Percentiles rank a stretch among this genome's conserved stretches.
phyloP scores from a whole-genome alignment of 2,329 filamentous ascomycete genomes.

The Cephalotrichum gorgonifer region DNA sequence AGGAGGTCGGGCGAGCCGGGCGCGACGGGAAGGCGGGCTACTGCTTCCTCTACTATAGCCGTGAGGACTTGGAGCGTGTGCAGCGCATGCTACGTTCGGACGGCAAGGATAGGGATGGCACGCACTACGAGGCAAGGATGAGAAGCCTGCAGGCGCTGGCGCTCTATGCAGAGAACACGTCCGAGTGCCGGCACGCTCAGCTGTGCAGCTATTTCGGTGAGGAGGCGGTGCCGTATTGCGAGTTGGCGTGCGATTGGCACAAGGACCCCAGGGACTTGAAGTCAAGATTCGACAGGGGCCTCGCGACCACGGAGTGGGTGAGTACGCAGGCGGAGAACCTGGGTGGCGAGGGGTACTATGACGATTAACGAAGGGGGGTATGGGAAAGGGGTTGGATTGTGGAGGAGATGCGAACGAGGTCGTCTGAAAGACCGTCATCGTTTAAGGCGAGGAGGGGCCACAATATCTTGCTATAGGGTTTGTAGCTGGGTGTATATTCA shows the following conservation, averaged over 20 bases:
- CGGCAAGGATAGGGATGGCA: constrained; percentile 14
- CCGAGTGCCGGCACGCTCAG: constrained; percentile 61
- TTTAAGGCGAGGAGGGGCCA: no score
- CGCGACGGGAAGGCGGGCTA: constrained; percentile 79
- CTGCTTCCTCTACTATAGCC: constrained; percentile 85
- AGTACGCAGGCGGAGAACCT: constrained; percentile 52
- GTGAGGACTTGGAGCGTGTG: constrained; percentile 73
- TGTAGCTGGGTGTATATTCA: no score
- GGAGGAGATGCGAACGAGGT: background rate
- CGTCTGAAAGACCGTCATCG: no score
- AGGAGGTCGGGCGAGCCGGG: constrained; percentile 86
- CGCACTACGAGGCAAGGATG: constrained; percentile 33
- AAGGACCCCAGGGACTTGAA: constrained; percentile 54
- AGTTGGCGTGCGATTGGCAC: constrained; percentile 70
- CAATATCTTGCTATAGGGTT: no score
- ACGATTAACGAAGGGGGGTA: constrained; percentile 31
- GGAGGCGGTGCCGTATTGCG: constrained; percentile 43
- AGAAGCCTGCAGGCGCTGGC: constrained; percentile 60
- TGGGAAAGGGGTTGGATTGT: background rate
- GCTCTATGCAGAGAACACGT: constrained; percentile 70
- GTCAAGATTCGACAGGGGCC: constrained; percentile 41
- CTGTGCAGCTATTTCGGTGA: constrained; percentile 76
- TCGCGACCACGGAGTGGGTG: constrained; percentile 53
- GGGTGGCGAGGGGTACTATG: constrained; percentile 43
- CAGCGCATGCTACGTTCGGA: constrained; percentile 40